Evolutionary conservation across 495 filamentous ascomycete genomes (phyloP).

Genomic region (Trichoderma gamsii): DNA sequence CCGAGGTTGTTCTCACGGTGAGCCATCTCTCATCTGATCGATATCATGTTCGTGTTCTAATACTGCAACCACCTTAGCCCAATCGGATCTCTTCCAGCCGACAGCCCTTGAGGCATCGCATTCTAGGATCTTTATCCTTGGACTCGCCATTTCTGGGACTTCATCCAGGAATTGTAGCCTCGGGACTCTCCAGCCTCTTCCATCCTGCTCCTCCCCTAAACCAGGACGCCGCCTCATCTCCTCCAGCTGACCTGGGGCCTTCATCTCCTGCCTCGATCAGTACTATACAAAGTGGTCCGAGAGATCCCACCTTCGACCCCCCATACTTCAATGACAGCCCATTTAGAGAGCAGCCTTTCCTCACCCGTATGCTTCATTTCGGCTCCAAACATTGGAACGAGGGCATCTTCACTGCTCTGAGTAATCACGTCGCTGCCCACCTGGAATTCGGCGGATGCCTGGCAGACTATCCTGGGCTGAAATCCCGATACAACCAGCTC

Average conservation of each 20-base stretch:
- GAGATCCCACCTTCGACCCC: constrained; percentile 66
- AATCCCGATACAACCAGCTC: constrained; percentile 59
- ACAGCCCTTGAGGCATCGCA: constrained; percentile 59
- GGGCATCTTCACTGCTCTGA: constrained; percentile 60
- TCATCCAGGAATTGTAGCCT: constrained; percentile 77
- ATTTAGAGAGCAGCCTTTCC: constrained; percentile 57
- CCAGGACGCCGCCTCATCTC: not conserved
- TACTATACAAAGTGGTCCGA: constrained; percentile 20
- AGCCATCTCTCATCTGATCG: constrained; percentile 21
- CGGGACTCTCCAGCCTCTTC: constrained; percentile 74
- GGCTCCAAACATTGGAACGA: constrained; percentile 67
- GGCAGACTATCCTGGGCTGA: constrained; percentile 66
- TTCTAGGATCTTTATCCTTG: constrained; percentile 76
- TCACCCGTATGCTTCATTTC: constrained; percentile 66
- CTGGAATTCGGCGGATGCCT: constrained; percentile 77
- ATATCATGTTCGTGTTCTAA: constrained; percentile 12
- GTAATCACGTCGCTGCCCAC: constrained; percentile 69
- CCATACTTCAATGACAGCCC: constrained; percentile 65
- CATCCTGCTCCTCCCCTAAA: constrained; percentile 35
- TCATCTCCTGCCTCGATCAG: constrained; percentile 16
- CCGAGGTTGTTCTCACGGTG: constrained; percentile 67
- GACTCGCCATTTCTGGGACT: constrained; percentile 86
- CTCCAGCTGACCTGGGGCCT: not conserved
- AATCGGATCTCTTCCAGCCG: constrained; percentile 14
- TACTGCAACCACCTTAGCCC: constrained; percentile 18